Base-by-base conservation (phyloP, 2,329 filamentous ascomycete species). In the Fusarium phyllophilum region DNA sequence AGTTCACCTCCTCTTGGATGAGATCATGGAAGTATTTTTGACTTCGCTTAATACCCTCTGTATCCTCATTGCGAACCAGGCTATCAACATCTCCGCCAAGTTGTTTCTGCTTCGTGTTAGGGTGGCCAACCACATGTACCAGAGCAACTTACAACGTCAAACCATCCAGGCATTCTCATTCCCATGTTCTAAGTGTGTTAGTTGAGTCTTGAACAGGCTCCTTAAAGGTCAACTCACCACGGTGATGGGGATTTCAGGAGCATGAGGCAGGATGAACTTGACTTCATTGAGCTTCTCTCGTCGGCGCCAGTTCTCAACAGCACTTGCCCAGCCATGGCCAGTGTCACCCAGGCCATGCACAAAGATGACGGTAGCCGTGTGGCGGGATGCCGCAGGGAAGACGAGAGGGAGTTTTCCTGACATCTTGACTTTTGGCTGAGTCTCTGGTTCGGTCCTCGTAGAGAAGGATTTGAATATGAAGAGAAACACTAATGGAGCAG, bases 361-460 rank as follows among this genome's bases (percentile, higher is more conserved):
- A 83, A 98, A 95, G 79, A 99, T 98, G 78, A 98, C 93, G 7
- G 96, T 98, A 31, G 95, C 95, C 42, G 96, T 98, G 84, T 98
- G 96, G 80, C 90, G 90, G 80, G 90, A 93, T 39, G 93, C 85
- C 45, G 95, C 94, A 34, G 94, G 94, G 68, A 97, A 91, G 26
- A 96, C 88, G 62, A 96, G 86, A 20, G 91, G 90, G 22, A 81
- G 48, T 59, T 75, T 75, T 46, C 62, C 72, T 39, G 64, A 76
- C 77, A 78, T 78, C 8, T 52, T 68, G 31, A 31, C 41, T 46
- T 58, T 22, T 45, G 61, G 8, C 6, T 46, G 54, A 22, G 15
- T 56, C 36, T 66, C 38, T 26, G 52, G 31, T 18, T 56, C 55
- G 36, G 17, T 26, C 17, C 15, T 33, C 8, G 22, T 29, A 14